These are phyloP conservation scores for Boletellus ananiceps DNA, from an alignment of 768 basidiomycete genomes.

Conservation along the genomic window DNA sequence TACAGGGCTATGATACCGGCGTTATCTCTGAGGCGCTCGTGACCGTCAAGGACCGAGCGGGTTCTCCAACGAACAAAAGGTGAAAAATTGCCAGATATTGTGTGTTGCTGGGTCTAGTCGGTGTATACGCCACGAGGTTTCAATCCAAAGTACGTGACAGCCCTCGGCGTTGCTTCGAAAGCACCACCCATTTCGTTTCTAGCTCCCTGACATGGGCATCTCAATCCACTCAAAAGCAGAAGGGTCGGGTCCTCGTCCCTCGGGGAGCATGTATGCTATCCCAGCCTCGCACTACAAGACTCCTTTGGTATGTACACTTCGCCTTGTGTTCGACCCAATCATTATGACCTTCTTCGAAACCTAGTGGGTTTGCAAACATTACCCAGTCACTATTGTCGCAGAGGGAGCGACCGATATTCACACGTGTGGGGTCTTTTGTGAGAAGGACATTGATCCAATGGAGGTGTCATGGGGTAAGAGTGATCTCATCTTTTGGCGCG, in stretches of 20 bases:
- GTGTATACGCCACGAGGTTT: slow-evolving; percentile 40
- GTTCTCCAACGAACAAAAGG: slow-evolving; percentile 63
- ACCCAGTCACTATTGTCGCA: slow-evolving; percentile 95
- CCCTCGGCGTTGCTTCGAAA: not conserved
- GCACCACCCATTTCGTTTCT: not conserved
- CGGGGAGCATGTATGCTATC: slow-evolving; percentile 77
- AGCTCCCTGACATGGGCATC: slow-evolving; percentile 94
- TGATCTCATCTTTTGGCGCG: slow-evolving; percentile 91
- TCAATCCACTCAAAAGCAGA: slow-evolving; percentile 93
- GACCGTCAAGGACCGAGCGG: slow-evolving; percentile 57
- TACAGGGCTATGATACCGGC: slow-evolving; percentile 64
- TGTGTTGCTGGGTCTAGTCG: not conserved
- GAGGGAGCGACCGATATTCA: slow-evolving; percentile 73
- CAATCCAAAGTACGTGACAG: slow-evolving; percentile 47
- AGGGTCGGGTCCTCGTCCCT: slow-evolving; percentile 85
- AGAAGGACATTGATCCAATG: slow-evolving; percentile 78
- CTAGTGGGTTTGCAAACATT: slow-evolving; percentile 87
- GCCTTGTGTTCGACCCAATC: not conserved
- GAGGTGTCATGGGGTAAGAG: slow-evolving; percentile 82
- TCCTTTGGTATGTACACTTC: slow-evolving; percentile 25
- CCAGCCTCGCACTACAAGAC: slow-evolving; percentile 57
- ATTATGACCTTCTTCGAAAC: slow-evolving; percentile 58
- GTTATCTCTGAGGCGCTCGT: slow-evolving; percentile 77
- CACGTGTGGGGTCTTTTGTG: slow-evolving; percentile 85
- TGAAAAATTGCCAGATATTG: slow-evolving; percentile 10